Evolutionary conservation across 2,329 filamentous ascomycete genomes (phyloP), one percentile per base, ranked within the genome.

Genomic region (Emmonsia crescens): DNA sequence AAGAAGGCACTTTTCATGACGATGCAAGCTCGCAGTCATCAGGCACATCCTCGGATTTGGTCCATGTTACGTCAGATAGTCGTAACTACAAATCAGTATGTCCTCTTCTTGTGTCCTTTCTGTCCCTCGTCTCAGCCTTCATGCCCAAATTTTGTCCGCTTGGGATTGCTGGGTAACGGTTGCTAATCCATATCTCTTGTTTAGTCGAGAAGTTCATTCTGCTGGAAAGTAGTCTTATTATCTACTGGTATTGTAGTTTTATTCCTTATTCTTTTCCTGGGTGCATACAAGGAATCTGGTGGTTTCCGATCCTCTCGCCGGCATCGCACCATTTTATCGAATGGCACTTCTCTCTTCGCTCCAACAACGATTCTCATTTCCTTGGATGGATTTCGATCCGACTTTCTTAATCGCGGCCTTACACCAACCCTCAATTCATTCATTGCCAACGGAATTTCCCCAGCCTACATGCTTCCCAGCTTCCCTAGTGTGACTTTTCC

Each of bases 401-500:
- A 97, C 72, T 97, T 96, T 70, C 79, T 99, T 48, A 84, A 88
- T 65, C 86, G 91, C 16, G 88, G 87, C 0, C 77, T 97, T 38
- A 96, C 93, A 0, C 94, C 93, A 0, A 86, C 87, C 1, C 79
- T 99, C 9, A 89, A 85, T 67, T 82, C 85, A 1, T 88, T 99
- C 66, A 80, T 96, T 64, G 83, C 84, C 63, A 85, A 91, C 66
- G 94, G 94, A 36, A 86, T 97, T 12, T 96, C 92, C 5, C 93
- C 94, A 2, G 82, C 85, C 66, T 96, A 93, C 75, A 96, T 99
- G 91, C 82, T 85, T 6, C 94, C 94, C 0, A 95, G 91, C 46
- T 99, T 99, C 67, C 94, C 94, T 0, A 96, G 90, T 27, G 90
- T 99, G 54, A 99, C 94, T 0, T 99, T 99, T 69, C 94, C 94